phyloP scores from a whole-genome alignment of 164 flowering plant species.

The Litsea cubeba region DNA sequence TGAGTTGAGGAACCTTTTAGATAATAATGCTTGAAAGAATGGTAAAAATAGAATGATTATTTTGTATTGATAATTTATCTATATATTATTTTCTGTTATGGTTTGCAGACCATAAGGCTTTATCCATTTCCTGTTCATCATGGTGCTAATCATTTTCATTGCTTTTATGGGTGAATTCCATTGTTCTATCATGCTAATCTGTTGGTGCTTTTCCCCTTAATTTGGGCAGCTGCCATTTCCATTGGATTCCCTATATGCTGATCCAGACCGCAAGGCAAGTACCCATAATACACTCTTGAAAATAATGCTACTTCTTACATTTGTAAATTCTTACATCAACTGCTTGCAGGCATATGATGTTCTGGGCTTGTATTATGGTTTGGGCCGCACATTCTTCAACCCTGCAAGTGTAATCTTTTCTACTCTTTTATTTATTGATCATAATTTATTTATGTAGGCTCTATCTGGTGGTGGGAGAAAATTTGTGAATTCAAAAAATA shows the following conservation, averaged over 20 bases:
- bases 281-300: background rate
- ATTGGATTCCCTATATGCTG: constrained; percentile 81
- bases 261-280: constrained; percentile 83
- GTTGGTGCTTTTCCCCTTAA: constrained; percentile 13
- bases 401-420: constrained; percentile 72
- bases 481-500: background rate
- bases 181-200: constrained; percentile 14
- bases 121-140: background rate
- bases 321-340: background rate
- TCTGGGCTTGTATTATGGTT: constrained; percentile 77
- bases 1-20: no score
- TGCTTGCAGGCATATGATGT: constrained; percentile 72
- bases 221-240: constrained; percentile 82
- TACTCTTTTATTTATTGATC: background rate
- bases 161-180: background rate
- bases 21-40: background rate
- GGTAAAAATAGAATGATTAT: background rate
- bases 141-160: background rate
- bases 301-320: background rate
- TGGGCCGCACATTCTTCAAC: constrained; percentile 89
- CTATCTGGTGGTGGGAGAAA: background rate
- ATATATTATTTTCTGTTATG: no score
- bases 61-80: no score
- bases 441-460: background rate
- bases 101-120: background rate